A percentile compares a stretch with the other conserved stretches of the same genome.
Conservation (phyloP, 2,329 filamentous ascomycete species). For the Fusarium sp. region DNA sequence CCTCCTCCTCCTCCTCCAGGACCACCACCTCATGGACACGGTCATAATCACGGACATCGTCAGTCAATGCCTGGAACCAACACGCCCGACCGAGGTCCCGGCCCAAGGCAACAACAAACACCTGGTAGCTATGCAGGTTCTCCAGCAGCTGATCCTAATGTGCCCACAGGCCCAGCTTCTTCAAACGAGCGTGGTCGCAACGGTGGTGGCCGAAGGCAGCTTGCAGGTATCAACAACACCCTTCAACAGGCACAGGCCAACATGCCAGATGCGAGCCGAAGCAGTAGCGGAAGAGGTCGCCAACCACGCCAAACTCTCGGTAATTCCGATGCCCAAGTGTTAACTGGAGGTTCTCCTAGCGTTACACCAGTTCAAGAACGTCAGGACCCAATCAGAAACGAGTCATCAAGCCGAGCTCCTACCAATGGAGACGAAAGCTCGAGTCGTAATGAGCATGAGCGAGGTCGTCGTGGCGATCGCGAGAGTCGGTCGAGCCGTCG, state of each 20-base stretch:
- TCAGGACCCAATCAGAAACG: conserved; percentile 59
- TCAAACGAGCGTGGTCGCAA: conserved; percentile 54
- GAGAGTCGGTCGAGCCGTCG: conserved; percentile 56
- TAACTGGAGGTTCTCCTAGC: conserved; percentile 66
- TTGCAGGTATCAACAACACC: conserved; percentile 71
- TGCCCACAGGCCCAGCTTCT: conserved; percentile 56
- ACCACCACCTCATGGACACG: conserved; percentile 45
- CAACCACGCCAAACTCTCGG: conserved; percentile 60
- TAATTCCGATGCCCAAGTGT: conserved; percentile 68
- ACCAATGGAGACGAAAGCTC: conserved; percentile 51
- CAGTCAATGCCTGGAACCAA: conserved; percentile 50
- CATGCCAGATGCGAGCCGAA: conserved; percentile 55
- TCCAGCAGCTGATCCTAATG: conserved; percentile 47
- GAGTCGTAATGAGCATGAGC: conserved; percentile 57
- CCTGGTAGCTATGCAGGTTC: conserved; percentile 43
- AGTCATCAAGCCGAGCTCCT: conserved; percentile 52
- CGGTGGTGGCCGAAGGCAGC: conserved; percentile 64
- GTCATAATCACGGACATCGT: conserved; percentile 45
- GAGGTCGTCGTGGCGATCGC: conserved; percentile 60
- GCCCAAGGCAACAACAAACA: conserved; percentile 44
- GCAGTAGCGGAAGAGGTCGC: conserved; percentile 53
- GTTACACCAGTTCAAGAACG: conserved; percentile 65
- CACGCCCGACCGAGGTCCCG: conserved; percentile 51
- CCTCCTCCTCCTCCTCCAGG: conserved; percentile 54
- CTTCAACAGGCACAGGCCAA: conserved; percentile 65